These are phyloP conservation scores for Pseudogymnoascus sp. DNA, from an alignment of 2,329 filamentous ascomycete species.

Conservation along the genomic window DNA sequence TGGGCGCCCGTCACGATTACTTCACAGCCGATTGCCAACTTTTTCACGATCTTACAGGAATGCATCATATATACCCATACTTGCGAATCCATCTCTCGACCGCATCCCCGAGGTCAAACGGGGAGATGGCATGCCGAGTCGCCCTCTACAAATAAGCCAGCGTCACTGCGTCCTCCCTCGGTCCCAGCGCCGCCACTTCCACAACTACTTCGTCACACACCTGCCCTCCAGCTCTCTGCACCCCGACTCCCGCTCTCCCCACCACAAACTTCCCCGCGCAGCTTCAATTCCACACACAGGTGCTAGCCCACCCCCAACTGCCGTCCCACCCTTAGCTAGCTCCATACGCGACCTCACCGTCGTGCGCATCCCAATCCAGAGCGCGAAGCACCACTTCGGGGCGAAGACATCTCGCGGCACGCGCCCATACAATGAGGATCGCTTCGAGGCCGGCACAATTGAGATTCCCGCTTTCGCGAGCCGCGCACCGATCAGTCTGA, in stretches of 20 bases:
- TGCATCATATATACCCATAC: constrained; percentile 9
- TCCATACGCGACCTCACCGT: constrained; percentile 73
- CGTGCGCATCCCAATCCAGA: constrained; percentile 85
- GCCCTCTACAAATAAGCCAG: not conserved
- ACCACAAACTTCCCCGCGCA: constrained; percentile 79
- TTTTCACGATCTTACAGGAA: constrained; percentile 6
- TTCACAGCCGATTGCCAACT: not conserved
- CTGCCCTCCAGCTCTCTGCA: constrained; percentile 88
- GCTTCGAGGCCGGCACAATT: constrained; percentile 88
- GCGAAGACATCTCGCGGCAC: constrained; percentile 70
- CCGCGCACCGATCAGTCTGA: constrained; percentile 58
- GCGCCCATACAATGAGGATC: constrained; percentile 84
- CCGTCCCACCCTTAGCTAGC: constrained; percentile 51
- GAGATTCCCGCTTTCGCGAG: constrained; percentile 89
- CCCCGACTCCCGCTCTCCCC: constrained; percentile 67
- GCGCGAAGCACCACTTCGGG: constrained; percentile 94
- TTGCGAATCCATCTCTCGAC: not conserved
- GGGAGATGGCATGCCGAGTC: not conserved
- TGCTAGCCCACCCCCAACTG: constrained; percentile 46
- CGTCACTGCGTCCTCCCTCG: not conserved
- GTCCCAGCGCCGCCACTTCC: constrained; percentile 44
- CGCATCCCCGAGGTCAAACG: not conserved
- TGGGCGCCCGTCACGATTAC: not conserved
- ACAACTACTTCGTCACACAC: constrained; percentile 96
- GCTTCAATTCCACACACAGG: constrained; percentile 70